phyloP scores from a whole-genome alignment of 164 flowering plant genomes.

The Berberis vulgaris region DNA sequence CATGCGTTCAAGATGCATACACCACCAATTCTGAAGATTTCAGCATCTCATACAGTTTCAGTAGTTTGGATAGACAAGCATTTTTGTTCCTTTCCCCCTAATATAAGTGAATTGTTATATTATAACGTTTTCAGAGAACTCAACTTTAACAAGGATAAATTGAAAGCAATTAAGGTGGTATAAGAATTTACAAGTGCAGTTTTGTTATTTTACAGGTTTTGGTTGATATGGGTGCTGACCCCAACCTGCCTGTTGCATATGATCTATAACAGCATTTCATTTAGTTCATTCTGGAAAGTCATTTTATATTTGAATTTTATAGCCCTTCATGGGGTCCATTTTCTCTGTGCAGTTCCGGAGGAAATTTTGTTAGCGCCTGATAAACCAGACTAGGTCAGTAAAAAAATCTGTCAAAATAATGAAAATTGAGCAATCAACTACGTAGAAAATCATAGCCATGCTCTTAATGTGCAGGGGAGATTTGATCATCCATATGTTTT shows the following conservation, averaged over 20 bases:
- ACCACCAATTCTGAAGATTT: too few relatives aligned
- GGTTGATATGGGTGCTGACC: constrained; percentile 77
- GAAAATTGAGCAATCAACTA: background rate
- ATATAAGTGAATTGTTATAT: too few relatives aligned
- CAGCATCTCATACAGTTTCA: too few relatives aligned
- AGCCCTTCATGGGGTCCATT: background rate
- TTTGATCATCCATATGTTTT: constrained; percentile 91
- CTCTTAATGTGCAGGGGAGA: constrained; percentile 44
- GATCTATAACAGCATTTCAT: constrained; percentile 32
- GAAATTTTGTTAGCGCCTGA: constrained; percentile 69
- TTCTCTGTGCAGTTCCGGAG: constrained; percentile 66
- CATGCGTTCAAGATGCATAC: too few relatives aligned
- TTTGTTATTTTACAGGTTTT: constrained; percentile 49
- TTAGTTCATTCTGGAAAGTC: background rate
- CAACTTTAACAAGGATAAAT: too few relatives aligned
- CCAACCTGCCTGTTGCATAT: constrained; percentile 77
- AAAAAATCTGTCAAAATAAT: background rate
- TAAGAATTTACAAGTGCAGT: too few relatives aligned
- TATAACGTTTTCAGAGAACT: too few relatives aligned
- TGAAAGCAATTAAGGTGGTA: too few relatives aligned
- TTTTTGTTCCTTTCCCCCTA: too few relatives aligned
- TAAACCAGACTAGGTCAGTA: constrained; percentile 60
- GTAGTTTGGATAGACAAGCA: too few relatives aligned
- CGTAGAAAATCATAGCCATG: background rate
- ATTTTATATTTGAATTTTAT: background rate